A percentile compares a stretch with the other conserved stretches of the same genome.
Evolutionary conservation across 345 rosid species (phyloP).

Genomic region (Alliaria petiolata): DNA sequence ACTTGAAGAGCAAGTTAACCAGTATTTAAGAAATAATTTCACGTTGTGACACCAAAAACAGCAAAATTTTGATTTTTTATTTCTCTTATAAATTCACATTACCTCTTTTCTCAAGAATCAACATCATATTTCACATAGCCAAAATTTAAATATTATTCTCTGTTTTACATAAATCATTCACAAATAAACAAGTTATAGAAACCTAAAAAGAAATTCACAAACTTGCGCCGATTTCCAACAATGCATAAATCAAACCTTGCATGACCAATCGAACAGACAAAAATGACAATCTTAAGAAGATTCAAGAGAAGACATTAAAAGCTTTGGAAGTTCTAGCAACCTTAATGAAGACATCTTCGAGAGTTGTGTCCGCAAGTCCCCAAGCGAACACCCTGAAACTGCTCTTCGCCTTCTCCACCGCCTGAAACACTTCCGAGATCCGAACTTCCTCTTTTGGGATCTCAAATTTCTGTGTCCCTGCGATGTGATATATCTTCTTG

Average conservation of each 20-base stretch:
- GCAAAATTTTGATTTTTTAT: no score
- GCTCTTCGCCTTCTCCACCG: slow-evolving; percentile 71
- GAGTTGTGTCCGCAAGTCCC: slow-evolving; percentile 88
- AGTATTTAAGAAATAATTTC: no score
- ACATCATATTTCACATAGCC: no score
- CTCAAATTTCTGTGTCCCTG: slow-evolving; percentile 92
- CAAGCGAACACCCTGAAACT: slow-evolving; percentile 74
- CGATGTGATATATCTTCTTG: slow-evolving; percentile 64
- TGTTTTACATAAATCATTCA: no score
- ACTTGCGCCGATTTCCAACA: not conserved
- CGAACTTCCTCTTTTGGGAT: slow-evolving; percentile 70
- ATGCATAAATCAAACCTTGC: no score
- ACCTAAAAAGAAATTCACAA: not conserved
- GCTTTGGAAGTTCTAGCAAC: slow-evolving; percentile 54
- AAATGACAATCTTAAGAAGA: not conserved
- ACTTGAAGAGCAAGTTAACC: no score
- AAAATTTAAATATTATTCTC: no score
- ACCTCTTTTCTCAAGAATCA: no score
- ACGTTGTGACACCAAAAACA: no score
- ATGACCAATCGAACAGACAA: not conserved
- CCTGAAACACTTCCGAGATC: slow-evolving; percentile 65
- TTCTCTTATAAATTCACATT: no score
- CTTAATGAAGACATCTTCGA: slow-evolving; percentile 96
- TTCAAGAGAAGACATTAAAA: slow-evolving; percentile 34
- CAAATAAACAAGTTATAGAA: not conserved